phyloP scores from a whole-genome alignment of 2,329 filamentous ascomycete genomes.

The Alternaria tenuissima region DNA sequence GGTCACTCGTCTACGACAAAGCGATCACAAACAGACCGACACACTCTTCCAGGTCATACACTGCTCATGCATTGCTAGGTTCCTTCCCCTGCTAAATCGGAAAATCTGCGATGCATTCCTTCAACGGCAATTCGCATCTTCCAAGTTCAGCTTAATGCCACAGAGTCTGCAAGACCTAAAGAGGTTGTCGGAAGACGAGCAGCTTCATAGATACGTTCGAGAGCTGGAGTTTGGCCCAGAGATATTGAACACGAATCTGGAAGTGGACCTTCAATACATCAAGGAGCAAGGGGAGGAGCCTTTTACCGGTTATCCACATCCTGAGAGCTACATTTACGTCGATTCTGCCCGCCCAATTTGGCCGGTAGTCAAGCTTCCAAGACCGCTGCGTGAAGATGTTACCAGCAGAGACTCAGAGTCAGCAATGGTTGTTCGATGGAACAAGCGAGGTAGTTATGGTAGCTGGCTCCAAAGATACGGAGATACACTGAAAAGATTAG shows the following conservation, averaged over 20 bases:
- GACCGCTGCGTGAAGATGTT: background rate
- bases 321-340: background rate
- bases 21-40: background rate
- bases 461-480: background rate
- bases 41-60: background rate
- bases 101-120: background rate
- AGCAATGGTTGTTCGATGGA: background rate
- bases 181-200: background rate
- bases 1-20: background rate
- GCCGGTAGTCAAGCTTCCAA: background rate
- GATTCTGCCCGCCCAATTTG: background rate
- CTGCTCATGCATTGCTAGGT: background rate
- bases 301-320: background rate
- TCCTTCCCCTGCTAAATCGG: background rate
- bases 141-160: constrained; percentile 1
- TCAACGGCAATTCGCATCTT: background rate
- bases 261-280: constrained; percentile 1
- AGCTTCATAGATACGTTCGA: background rate
- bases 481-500: background rate
- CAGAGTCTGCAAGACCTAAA: background rate
- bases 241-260: background rate
- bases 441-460: background rate
- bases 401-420: background rate
- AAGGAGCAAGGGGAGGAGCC: background rate
- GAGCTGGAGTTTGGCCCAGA: constrained; percentile 1